Percentiles rank a stretch among this genome's conserved stretches.
Evolutionary conservation across 2,329 filamentous ascomycete genomes (phyloP).

Genomic region (Magnaporthiopsis rhizophila): DNA sequence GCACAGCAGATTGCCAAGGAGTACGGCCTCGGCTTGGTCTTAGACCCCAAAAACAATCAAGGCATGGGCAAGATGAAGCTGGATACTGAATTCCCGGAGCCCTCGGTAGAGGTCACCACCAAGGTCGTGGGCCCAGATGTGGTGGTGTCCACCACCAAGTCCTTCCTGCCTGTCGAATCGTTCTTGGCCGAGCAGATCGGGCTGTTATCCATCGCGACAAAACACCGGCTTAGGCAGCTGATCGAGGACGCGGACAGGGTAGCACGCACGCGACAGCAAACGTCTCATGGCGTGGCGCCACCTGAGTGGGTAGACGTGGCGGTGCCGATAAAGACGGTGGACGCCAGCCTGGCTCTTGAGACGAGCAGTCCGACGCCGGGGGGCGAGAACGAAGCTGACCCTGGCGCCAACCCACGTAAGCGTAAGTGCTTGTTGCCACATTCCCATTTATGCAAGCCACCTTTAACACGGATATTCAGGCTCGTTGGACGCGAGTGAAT

Average conservation of each 20-base stretch:
- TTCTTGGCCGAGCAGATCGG: constrained; percentile 75
- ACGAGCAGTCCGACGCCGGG: constrained; percentile 28
- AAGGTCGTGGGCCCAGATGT: constrained; percentile 53
- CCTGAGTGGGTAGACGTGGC: constrained; percentile 69
- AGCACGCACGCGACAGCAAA: constrained; percentile 63
- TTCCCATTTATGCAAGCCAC: constrained; percentile 9
- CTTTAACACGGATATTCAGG: constrained; percentile 24
- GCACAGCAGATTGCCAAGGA: constrained; percentile 51
- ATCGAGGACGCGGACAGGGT: constrained; percentile 70
- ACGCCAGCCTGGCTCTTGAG: constrained; percentile 21
- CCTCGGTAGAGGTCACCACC: constrained; percentile 46
- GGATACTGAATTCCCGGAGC: constrained; percentile 40
- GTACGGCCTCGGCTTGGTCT: constrained; percentile 46
- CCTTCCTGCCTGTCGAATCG: constrained; percentile 67
- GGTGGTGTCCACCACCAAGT: constrained; percentile 54
- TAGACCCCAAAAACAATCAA: constrained; percentile 43
- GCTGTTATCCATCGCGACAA: constrained; percentile 72
- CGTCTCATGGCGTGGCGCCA: constrained; percentile 72
- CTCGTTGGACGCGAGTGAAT: constrained; percentile 33
- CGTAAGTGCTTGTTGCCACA: constrained; percentile 37
- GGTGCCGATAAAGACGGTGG: constrained; percentile 37
- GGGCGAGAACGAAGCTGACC: constrained; percentile 41
- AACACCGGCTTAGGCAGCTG: constrained; percentile 67
- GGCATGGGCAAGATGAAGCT: constrained; percentile 40
- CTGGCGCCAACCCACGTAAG: constrained; percentile 48